Evolutionary conservation across 1,139 yeast genomes (phyloP), one percentile per base, ranked within the genome.

Genomic region (Debaryomyces fabryi): DNA sequence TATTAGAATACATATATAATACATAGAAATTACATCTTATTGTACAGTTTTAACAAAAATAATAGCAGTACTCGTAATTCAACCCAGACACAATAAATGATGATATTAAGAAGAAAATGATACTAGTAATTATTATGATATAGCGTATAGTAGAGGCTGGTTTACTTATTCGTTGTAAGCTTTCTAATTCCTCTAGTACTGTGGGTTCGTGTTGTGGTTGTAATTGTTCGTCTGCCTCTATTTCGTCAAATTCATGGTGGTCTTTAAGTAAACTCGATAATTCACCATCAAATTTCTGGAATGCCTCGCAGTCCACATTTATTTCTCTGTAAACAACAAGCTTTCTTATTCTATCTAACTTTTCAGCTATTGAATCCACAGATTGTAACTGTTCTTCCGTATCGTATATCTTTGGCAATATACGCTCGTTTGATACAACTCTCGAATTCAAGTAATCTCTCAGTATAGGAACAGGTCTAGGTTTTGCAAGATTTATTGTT

Each of bases 21-120:
- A 36, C 41, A 44, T 38, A 37, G 40, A 44, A 35, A 27, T 36
- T 29, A 44, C 41, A 44, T 51, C 46, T 46, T 51, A 49, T 49
- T 32, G 44, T 40, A 40, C 43, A 23, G 29, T 35, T 45, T 49
- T 52, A 71, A 54, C 76, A 72, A 51, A 60, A 64, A 56, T 69
- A 71, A 52, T 72, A 72, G 53, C 77, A 72, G 56, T 72, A 72
- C 24, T 68, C 69, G 55, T 71, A 71, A 34, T 58, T 59, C 39
- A 68, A 58, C 32, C 67, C 69, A 7, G 72, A 66, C 6, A 67
- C 66, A 23, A 61, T 44, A 47, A 63, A 60, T 9, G 71, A 64
- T 3, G 64, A 55, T 23, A 52, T 45, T 10, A 59, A 43, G 40
- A 63, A 52, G 18, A 60, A 34, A 9, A 54, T 30, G 8, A 54